phyloP scores from a whole-genome alignment of 768 basidiomycete genomes.

The Serendipita sp. region DNA sequence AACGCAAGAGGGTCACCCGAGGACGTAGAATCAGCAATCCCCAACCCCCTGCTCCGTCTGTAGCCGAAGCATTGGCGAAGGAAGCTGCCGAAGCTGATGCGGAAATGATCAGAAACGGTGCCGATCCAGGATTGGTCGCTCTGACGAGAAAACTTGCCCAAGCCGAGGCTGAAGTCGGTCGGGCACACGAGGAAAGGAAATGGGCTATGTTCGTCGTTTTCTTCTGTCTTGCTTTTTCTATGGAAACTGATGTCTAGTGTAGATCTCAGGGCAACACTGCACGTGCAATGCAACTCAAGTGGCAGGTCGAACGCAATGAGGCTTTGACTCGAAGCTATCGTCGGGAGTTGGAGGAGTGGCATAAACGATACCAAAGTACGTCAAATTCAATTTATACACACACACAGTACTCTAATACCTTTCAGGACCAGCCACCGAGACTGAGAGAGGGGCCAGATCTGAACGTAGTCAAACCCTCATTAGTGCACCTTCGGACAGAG shows the following conservation, averaged over 20 bases:
- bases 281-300: slow-evolving; percentile 62
- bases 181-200: slow-evolving; percentile 73
- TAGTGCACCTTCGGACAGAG: neutral
- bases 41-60: neutral
- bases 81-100: neutral
- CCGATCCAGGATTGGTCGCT: neutral
- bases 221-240: neutral
- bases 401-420: no score
- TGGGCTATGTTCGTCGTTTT: slow-evolving; percentile 44
- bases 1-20: neutral
- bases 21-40: neutral
- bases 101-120: neutral
- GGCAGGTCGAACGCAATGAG: slow-evolving; percentile 69
- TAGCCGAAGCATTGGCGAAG: neutral
- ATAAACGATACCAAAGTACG: neutral
- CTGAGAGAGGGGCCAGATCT: neutral
- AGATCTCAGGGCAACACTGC: slow-evolving; percentile 50
- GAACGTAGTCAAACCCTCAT: neutral
- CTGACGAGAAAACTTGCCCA: neutral
- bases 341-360: slow-evolving; percentile 36
- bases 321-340: slow-evolving; percentile 68
- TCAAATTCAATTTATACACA: no score
- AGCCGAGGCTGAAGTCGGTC: slow-evolving; percentile 18
- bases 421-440: no score
- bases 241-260: neutral